Base-by-base conservation (phyloP, 164 flowering plant genomes). In the Euptelea pleiosperma region DNA sequence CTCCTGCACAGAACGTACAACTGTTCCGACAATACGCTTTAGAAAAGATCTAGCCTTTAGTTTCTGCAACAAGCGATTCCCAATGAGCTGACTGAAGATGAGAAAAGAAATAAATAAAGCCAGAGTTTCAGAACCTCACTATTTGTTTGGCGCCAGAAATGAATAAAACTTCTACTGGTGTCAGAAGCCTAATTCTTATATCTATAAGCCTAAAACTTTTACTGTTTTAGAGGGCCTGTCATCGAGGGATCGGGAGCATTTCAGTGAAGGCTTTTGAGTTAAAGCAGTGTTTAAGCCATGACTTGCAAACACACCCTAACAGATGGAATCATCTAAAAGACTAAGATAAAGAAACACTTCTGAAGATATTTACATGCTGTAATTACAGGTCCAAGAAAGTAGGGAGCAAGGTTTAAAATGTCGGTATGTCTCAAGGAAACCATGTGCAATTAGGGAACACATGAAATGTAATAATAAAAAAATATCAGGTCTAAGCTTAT, bases 1-100 rank as follows among this genome's bases (percentile, higher is more conserved):
- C 16, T 87, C 96, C 57, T 89, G 96, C 57, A 89, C 96, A 59
- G 96, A 86, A 52, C 97, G 86, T 19, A 87, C 98, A 67, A 89
- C 96, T 31, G 97, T 90, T 42, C 96, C 92, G 54, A 90, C 89
- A 54, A 89, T 73, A 54, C 94, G 79, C 68, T 79, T 87, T 12
- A 93, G 63, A 67, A 89, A 82, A 37, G 97, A 93, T 71, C 79
- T 76, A 45, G 82, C 74, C 70, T 86, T 89, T 40, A 69, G 63
- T 47, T 89, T 86, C 98, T 91, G 84, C 66, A 75, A 72, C 28
- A 57, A 54, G 3, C 26, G 33, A 35, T 45, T 33, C 29, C 24
- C 43, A 57, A 33, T 50, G 46, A 69, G 52, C 60, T 30, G 30
- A 48, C 16, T 6, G 50, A 31, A 42, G 2, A 34, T 22, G 15